These are phyloP conservation scores for Sambucus nigra DNA, from an alignment of 129 eudicot genomes.

Conservation along the genomic window DNA sequence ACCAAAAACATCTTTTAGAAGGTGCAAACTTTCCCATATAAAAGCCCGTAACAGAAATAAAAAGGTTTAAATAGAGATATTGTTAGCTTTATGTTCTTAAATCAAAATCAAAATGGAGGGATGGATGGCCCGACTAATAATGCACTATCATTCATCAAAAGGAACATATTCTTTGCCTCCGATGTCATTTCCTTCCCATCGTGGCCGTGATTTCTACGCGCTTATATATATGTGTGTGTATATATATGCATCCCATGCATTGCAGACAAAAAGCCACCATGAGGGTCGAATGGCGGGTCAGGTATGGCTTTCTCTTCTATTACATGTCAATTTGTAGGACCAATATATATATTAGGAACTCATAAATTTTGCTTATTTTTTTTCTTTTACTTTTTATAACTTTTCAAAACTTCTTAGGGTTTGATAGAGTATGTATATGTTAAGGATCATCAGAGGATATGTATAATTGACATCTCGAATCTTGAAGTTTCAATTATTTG, in stretches of 20 bases:
- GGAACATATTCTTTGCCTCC: conserved; percentile 18
- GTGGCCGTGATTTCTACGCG: conserved; percentile 8
- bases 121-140: neutral
- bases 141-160: conserved; percentile 3
- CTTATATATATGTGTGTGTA: neutral
- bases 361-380: too few relatives aligned
- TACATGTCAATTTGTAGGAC: neutral
- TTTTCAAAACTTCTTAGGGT: too few relatives aligned
- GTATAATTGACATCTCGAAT: too few relatives aligned
- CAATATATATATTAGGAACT: too few relatives aligned
- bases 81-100: conserved; percentile 1
- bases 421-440: too few relatives aligned
- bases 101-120: neutral
- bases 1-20: conserved; percentile 15
- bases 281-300: conserved; percentile 1
- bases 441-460: too few relatives aligned
- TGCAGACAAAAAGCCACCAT: conserved; percentile 9
- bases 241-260: conserved; percentile 7
- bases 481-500: too few relatives aligned
- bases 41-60: conserved; percentile 15
- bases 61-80: conserved; percentile 3
- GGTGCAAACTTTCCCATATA: conserved; percentile 17
- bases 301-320: neutral
- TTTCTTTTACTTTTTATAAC: too few relatives aligned
- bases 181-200: conserved; percentile 9